phyloP scores from a whole-genome alignment of 208 protist species.

The Tritrichomonas foetus region DNA sequence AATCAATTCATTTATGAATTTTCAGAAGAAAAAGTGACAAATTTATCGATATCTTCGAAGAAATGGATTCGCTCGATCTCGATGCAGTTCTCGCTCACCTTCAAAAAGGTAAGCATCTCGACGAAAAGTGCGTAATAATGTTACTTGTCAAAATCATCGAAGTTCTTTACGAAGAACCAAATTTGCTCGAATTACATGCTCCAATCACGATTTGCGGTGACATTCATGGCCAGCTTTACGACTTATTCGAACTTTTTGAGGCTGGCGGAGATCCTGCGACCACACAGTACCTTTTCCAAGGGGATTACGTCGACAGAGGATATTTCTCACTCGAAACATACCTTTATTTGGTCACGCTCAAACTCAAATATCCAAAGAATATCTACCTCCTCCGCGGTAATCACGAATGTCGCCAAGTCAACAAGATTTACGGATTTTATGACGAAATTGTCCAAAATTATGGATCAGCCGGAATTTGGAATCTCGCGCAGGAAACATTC shows the following conservation, averaged over 20 bases:
- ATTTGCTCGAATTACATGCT: not conserved
- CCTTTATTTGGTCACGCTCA: not conserved
- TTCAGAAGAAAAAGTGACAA: too few relatives aligned
- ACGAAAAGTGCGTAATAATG: not conserved
- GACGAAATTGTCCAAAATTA: not conserved
- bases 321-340: conserved; percentile 6
- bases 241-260: not conserved
- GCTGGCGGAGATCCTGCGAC: not conserved
- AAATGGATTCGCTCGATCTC: not conserved
- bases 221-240: conserved; percentile 27
- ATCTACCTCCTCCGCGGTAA: not conserved
- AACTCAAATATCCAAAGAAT: not conserved
- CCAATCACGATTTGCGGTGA: not conserved
- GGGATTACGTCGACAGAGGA: not conserved
- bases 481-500: not conserved
- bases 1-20: too few relatives aligned
- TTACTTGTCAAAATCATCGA: not conserved
- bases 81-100: not conserved
- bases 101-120: not conserved
- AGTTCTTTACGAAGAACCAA: conserved; percentile 14
- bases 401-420: not conserved
- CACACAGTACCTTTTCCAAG: not conserved
- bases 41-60: too few relatives aligned
- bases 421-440: not conserved
- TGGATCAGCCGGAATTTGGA: not conserved